These are phyloP conservation scores for Diplocarpon mali DNA, from an alignment of 2,329 filamentous ascomycete genomes.

Conservation along the genomic window DNA sequence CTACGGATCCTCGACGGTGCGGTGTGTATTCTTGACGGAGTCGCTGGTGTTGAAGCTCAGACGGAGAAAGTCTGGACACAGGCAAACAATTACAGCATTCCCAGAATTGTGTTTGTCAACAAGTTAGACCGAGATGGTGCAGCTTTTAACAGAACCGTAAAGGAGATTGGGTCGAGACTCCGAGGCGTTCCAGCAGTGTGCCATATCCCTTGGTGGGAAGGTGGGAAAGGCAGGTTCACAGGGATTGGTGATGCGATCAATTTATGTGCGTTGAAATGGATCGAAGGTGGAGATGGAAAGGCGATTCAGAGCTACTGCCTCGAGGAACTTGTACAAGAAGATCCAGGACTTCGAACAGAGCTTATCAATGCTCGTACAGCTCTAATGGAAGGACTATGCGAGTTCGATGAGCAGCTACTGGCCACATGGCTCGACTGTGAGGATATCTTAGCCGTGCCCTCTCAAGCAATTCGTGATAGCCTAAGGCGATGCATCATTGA, in stretches of 20 bases:
- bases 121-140: conserved; percentile 78
- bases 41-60: conserved; percentile 91
- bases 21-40: conserved; percentile 85
- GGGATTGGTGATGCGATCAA: conserved; percentile 79
- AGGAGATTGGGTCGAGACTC: conserved; percentile 71
- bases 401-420: conserved; percentile 78
- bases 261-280: conserved; percentile 65
- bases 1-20: conserved; percentile 80
- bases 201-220: conserved; percentile 89
- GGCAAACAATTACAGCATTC: conserved; percentile 75
- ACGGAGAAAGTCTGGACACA: conserved; percentile 95
- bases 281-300: conserved; percentile 53
- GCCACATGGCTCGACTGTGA: conserved; percentile 72
- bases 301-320: conserved; percentile 44
- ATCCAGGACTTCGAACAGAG: conserved; percentile 47
- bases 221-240: conserved; percentile 58
- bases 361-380: conserved; percentile 64
- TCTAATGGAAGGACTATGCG: conserved; percentile 74
- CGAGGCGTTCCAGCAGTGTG: conserved; percentile 82
- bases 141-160: conserved; percentile 71
- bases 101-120: conserved; percentile 71
- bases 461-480: conserved; percentile 56
- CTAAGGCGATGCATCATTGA: conserved; percentile 61
- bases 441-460: conserved; percentile 56
- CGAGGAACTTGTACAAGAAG: conserved; percentile 38